These are phyloP conservation scores for Hypoxylon perforatum DNA, from an alignment of 495 filamentous ascomycete genomes.

Conservation along the genomic window DNA sequence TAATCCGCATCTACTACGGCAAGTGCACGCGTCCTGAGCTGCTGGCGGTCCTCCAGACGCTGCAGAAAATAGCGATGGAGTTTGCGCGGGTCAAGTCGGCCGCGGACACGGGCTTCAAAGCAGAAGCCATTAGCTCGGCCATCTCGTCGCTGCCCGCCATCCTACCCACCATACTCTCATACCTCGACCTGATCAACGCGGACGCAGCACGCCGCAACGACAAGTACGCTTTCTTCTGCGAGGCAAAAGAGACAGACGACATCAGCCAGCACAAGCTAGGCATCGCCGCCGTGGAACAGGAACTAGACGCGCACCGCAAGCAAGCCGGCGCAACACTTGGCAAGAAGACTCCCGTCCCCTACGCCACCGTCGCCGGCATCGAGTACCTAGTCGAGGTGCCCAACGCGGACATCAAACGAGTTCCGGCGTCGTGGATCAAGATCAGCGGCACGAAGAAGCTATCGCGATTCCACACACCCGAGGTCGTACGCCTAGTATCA, in stretches of 20 bases:
- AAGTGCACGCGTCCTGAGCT: conserved; percentile 94
- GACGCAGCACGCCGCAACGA: conserved; percentile 87
- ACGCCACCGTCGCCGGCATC: conserved; percentile 85
- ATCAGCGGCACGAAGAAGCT: conserved; percentile 93
- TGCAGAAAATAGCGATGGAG: conserved; percentile 82
- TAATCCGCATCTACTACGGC: conserved; percentile 97
- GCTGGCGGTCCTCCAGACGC: conserved; percentile 81
- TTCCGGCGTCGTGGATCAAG: conserved; percentile 94
- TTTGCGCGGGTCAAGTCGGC: conserved; percentile 73
- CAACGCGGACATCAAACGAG: conserved; percentile 79
- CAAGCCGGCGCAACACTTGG: conserved; percentile 75
- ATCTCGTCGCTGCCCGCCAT: conserved; percentile 83
- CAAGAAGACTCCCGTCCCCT: conserved; percentile 75
- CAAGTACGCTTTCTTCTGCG: conserved; percentile 93
- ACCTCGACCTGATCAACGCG: conserved; percentile 86
- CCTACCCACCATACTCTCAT: conserved; percentile 71
- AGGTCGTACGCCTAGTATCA: conserved; percentile 81
- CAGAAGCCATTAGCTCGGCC: conserved; percentile 74
- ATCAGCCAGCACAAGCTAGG: conserved; percentile 90
- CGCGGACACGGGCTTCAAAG: conserved; percentile 78
- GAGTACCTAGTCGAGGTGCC: conserved; percentile 94
- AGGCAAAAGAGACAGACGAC: conserved; percentile 83
- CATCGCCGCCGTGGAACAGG: conserved; percentile 89
- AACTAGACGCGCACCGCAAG: conserved; percentile 79
- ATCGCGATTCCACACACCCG: conserved; percentile 93